A percentile compares a stretch with the other conserved stretches of the same genome.
phyloP scores from a whole-genome alignment of 495 filamentous ascomycete species.

The Lepraria neglecta region DNA sequence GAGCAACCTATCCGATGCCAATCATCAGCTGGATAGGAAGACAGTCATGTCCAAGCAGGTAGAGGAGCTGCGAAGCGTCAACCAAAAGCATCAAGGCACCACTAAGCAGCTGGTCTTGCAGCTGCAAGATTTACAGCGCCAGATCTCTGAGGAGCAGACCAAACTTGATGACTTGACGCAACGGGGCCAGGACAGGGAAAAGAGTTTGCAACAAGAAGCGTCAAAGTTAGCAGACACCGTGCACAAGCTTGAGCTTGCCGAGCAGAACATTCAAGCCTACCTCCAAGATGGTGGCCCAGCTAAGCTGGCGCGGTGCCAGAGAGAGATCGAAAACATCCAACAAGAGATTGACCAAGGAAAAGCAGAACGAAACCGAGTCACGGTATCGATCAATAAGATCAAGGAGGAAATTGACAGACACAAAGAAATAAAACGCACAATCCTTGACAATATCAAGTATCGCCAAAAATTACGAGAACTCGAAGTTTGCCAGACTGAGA shows the following conservation, averaged over 20 bases:
- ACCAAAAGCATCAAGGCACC: constrained; percentile 57
- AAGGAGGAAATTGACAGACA: constrained; percentile 70
- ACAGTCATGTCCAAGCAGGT: constrained; percentile 58
- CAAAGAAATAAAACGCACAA: constrained; percentile 70
- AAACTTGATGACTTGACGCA: constrained; percentile 68
- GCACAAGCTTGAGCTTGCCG: constrained; percentile 66
- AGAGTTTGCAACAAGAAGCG: constrained; percentile 64
- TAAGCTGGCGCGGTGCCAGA: constrained; percentile 61
- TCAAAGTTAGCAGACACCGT: constrained; percentile 64
- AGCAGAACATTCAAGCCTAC: constrained; percentile 75
- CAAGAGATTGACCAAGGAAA: constrained; percentile 59
- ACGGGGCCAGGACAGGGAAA: constrained; percentile 65
- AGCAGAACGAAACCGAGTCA: constrained; percentile 58
- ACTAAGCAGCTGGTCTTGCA: constrained; percentile 63
- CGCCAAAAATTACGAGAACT: constrained; percentile 65
- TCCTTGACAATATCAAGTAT: constrained; percentile 79
- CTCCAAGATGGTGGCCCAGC: constrained; percentile 64
- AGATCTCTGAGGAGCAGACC: constrained; percentile 65
- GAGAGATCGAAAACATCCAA: constrained; percentile 61
- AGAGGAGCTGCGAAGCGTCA: constrained; percentile 63
- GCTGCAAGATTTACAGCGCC: constrained; percentile 61
- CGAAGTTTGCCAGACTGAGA: constrained; percentile 58
- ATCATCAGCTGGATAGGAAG: constrained; percentile 73
- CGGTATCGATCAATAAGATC: constrained; percentile 65
- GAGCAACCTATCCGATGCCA: constrained; percentile 60